Base-by-base conservation (phyloP, 2,329 filamentous ascomycete species). In the Verticillium nubilum region DNA sequence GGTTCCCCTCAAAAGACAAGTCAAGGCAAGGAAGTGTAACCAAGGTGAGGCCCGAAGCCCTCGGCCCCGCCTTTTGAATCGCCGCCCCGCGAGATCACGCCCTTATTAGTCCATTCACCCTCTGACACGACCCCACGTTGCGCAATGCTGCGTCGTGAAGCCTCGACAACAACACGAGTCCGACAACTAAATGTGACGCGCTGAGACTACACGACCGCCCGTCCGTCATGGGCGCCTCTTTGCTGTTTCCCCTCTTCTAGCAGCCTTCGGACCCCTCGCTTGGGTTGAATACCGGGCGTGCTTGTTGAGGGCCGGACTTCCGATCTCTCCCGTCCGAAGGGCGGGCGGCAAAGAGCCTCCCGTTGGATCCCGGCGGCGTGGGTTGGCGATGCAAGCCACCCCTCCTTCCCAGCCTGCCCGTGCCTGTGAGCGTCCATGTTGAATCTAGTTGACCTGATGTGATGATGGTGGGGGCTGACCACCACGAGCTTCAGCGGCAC, bases 111-210 rank as follows among this genome's bases (percentile, higher is more conserved):
- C 54, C 33, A 37, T 47, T 59, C 54, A 53, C 52, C 58, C 58
- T 54, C 54, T 60, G 42, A 42, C 35, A 27, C 50, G 55, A 60
- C 54, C 58, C 58, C 58, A 60, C 58, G 58, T 60, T 57, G 58
- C 42, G 55, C 28, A n/a, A 60, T 47, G n/a, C 35, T 28, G 54
- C 54, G 27, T 47, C 54, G 54, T 56, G 54, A 56, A 42, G 54
- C 54, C 54, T 27, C 42, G 33, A 42, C 35, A 27, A 28, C 15
- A 6, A 12, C n/a, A 15, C 27, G 3, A 5, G 42, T 31, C 42
- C 42, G 42, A 9, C 42, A 23, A 13, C 42, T 23, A n/a, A 13
- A 25, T 47, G 19, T 23, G 42, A 47, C 42, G 42, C 42, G 42
- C 42, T 47, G 42, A 47, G 25, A 47, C 42, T n/a, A n/a, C 29